Conservation (phyloP, 176 grass and related monocot species). For the Musa itinerans region DNA sequence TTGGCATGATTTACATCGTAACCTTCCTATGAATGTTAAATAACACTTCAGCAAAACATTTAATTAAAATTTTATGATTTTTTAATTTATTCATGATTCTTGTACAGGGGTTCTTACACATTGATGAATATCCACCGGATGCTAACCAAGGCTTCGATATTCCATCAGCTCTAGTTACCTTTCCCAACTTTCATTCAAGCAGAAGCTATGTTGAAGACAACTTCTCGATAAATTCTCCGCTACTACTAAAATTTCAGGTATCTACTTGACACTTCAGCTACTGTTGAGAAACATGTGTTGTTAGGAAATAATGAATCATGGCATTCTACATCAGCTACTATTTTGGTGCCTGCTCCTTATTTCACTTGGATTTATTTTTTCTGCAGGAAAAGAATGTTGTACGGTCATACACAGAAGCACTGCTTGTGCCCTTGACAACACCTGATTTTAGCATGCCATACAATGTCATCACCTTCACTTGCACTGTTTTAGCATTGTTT, state of each 20-base stretch:
- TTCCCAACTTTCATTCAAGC: slow-evolving; percentile 76
- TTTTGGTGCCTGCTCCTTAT: neutral
- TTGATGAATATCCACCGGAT: slow-evolving; percentile 98
- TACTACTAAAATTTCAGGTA: slow-evolving; percentile 74
- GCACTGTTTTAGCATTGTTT: slow-evolving; percentile 90
- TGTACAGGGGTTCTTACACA: slow-evolving; percentile 82
- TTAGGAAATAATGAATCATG: neutral
- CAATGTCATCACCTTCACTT: slow-evolving; percentile 98
- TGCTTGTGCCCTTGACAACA: slow-evolving; percentile 94
- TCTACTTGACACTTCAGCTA: slow-evolving; percentile 11
- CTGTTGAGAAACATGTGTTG: neutral
- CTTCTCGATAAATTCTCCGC: slow-evolving; percentile 32
- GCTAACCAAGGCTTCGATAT: slow-evolving; percentile 99
- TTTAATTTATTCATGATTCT: slow-evolving; percentile 16
- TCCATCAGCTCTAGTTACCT: slow-evolving; percentile 89
- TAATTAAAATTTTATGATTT: neutral
- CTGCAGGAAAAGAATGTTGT: slow-evolving; percentile 66
- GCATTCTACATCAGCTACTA: neutral
- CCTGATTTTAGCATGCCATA: slow-evolving; percentile 99
- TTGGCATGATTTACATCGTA: neutral
- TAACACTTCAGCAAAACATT: neutral
- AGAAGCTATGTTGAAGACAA: slow-evolving; percentile 48
- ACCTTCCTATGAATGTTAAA: neutral
- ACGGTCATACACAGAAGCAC: slow-evolving; percentile 83
- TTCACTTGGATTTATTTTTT: slow-evolving; percentile 11